Evolutionary conservation across 129 eudicot species (phyloP).

Genomic region (Chrysanthemum makinoi): DNA sequence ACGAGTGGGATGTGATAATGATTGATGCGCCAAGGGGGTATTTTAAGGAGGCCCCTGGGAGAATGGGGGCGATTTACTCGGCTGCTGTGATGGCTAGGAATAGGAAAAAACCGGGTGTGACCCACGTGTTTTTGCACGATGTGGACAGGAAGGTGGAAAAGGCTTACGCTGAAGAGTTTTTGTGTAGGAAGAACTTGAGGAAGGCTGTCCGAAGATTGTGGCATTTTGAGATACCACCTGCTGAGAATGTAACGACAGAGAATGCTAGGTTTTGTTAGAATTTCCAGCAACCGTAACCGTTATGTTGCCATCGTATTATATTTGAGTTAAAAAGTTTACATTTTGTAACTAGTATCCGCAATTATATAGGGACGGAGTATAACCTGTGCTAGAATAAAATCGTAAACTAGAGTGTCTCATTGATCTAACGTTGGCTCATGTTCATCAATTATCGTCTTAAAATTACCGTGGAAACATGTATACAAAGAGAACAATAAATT

Average conservation of each 20-base stretch:
- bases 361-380: background rate
- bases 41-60: constrained; percentile 68
- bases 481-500: no score
- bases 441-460: background rate
- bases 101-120: constrained; percentile 59
- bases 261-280: constrained; percentile 43
- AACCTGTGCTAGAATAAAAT: background rate
- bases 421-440: background rate
- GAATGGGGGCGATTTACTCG: constrained; percentile 89
- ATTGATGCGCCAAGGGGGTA: constrained; percentile 84
- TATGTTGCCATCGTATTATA: no score
- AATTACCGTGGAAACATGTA: no score
- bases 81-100: constrained; percentile 84
- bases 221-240: constrained; percentile 77
- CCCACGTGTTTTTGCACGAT: constrained; percentile 80
- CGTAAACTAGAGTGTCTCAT: background rate
- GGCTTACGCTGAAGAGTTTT: constrained; percentile 57
- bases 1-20: constrained; percentile 85
- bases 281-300: background rate
- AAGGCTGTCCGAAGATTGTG: constrained; percentile 67
- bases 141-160: constrained; percentile 79
- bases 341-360: background rate
- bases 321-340: no score
- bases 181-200: constrained; percentile 67
- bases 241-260: constrained; percentile 13